Conservation (phyloP, 352 stramenopile genomes). For the Phytophthora pisi region DNA sequence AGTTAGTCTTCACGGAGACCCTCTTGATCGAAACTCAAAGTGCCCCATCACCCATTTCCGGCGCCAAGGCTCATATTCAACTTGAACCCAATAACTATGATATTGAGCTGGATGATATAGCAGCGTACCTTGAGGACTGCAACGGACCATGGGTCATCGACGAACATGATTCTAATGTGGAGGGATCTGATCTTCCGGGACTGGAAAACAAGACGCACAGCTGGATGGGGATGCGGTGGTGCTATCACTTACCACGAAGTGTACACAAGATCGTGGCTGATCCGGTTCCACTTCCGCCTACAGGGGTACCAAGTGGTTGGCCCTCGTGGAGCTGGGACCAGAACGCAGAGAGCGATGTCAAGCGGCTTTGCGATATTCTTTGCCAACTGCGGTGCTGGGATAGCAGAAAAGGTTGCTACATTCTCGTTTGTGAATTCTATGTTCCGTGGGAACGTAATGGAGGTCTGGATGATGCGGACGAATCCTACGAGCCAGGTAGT, state of each 20-base stretch:
- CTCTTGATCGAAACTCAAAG: constrained; percentile 72
- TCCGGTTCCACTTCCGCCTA: constrained; percentile 67
- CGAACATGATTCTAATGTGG: constrained; percentile 16
- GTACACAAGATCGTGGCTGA: constrained; percentile 56
- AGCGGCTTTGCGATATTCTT: constrained; percentile 68
- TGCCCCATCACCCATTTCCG: constrained; percentile 6
- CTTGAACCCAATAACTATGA: constrained; percentile 34
- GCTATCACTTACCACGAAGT: constrained; percentile 72
- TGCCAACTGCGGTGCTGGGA: constrained; percentile 82
- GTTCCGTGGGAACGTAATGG: constrained; percentile 68
- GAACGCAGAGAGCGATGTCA: constrained; percentile 25
- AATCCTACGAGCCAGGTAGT: constrained; percentile 51
- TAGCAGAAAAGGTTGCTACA: constrained; percentile 50
- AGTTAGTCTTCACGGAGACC: constrained; percentile 68
- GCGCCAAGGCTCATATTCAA: constrained; percentile 27
- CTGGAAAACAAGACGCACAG: constrained; percentile 62
- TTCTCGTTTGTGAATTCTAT: constrained; percentile 67
- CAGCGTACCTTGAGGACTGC: constrained; percentile 55
- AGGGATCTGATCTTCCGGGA: constrained; percentile 26
- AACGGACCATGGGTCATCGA: constrained; percentile 63
- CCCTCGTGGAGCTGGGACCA: constrained; percentile 55
- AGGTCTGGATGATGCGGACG: constrained; percentile 14
- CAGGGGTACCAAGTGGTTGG: constrained; percentile 65
- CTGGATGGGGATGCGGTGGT: constrained; percentile 85
- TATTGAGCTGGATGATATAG: constrained; percentile 41